Base-by-base conservation (phyloP, 2,329 filamentous ascomycete species). In the Graphilbum ipis-grandicollis region DNA sequence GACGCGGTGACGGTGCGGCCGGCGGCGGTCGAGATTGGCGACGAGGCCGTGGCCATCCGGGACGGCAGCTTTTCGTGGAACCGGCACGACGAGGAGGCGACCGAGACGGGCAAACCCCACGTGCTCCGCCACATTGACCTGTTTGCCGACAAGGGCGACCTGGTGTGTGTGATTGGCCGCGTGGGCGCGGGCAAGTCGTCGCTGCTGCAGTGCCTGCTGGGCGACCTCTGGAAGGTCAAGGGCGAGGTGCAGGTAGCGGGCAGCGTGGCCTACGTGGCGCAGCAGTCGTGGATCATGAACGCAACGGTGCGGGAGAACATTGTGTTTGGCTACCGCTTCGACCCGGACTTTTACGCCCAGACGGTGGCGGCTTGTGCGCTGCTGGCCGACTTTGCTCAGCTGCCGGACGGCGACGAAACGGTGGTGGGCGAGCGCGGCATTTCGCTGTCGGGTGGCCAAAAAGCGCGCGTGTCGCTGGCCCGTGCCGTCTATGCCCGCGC, bases 101-200 rank as follows among this genome's bases (percentile, higher is more conserved):
- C n/a, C n/a, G n/a, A n/a, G n/a, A n/a, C n/a, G n/a, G n/a, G n/a
- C n/a, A n/a, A n/a, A n/a, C n/a, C n/a, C n/a, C 26, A 28, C 10
- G 78, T 74, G 1, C 67, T 98, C 12, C 72, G 79, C 45, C 75
- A 92, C 46, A 86, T 98, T 52, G 77, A 86, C 49, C 88, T 93
- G 55, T 79, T 74, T 17, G 85, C 85, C 8, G 79, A 79, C 54
- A 96, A 96, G 57, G 88, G 90, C 33, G 86, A 96, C 46, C 71
- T 98, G 9, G 84, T 80, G 19, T 98, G 90, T 50, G 66, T 98
- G 44, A 84, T 98, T 37, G 90, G 90, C 19, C 75, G 86, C 45
- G 92, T 98, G n/a, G 90, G 90, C 22, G 66, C 82, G 31, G 92
- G 90, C 41, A 98, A 98, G 56, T 94, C 90, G 0, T 96, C 88